Evolutionary conservation across 768 basidiomycete species (phyloP), one percentile per base, ranked within the genome.

Genomic region (Boletus pseudopeckii): DNA sequence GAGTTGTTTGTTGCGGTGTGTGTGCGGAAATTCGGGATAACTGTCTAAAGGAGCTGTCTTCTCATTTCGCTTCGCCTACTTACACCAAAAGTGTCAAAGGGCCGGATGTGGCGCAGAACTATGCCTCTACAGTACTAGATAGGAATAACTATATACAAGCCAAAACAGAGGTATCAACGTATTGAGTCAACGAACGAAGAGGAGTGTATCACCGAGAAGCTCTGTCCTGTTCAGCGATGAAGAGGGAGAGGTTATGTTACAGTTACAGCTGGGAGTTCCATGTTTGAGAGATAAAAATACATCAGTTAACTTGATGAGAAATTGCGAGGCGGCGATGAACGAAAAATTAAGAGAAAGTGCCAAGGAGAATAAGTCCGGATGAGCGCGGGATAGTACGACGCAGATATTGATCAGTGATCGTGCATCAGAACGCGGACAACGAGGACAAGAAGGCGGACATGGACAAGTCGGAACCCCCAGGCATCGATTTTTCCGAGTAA

Each of bases 401-500:
- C 15, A 48, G 47, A 39, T 38, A 42, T 45, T 39, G 50, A 52
- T 34, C 28, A 10, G 34, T 48, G 17, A 36, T 26, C 14, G 24
- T 17, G 47, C 20, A 45, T 68, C 70, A 70, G 46, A 61, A 71
- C 48, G 57, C 66, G 53, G 70, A 50, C 39, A 70, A 36, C 40
- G 70, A 61, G 49, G 68, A 59, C 56, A 70, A 64, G 66, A 70
- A 70, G 22, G 64, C 64, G 38, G 69, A 62, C 67, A 70, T 66
- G 34, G 68, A 57, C 51, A 64, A 50, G 38, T 70, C 70, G 48
- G 56, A 44, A 50, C 60, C 68, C 56, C 55, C 44, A 36, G 63
- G 50, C 6, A 59, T 48, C 11, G 60, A 18, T 58, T 60, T 70
- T 59, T 52, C 62, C 32, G 68, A 48, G 43, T 53, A 60, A n/a